Conservation (phyloP, 805 yeast genomes). For the Dipodascus albidus region DNA sequence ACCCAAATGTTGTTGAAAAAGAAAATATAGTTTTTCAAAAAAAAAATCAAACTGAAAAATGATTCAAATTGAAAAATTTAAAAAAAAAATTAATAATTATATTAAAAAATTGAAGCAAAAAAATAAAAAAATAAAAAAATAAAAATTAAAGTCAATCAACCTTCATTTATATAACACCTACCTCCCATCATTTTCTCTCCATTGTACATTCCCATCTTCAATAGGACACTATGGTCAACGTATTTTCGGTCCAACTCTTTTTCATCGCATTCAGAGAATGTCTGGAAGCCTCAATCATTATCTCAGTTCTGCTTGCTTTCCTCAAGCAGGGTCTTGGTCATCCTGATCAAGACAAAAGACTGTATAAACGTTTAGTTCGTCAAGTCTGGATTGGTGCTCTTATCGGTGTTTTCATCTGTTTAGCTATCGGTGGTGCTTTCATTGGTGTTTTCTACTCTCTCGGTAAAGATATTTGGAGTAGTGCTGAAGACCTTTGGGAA, state of each 20-base stretch:
- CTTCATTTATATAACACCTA: background rate
- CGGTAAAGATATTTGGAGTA: constrained; percentile 79
- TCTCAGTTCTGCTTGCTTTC: constrained; percentile 79
- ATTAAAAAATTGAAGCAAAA: background rate
- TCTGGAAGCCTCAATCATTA: constrained; percentile 76
- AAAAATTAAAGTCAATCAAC: background rate
- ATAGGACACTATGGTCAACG: constrained; percentile 1
- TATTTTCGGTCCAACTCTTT: constrained; percentile 61
- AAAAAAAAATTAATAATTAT: background rate
- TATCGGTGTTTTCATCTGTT: constrained; percentile 56
- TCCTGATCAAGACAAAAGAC: constrained; percentile 26
- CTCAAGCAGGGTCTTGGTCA: constrained; percentile 66
- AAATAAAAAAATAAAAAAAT: background rate
- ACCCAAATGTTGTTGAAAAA: too few species aligned
- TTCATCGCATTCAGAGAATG: constrained; percentile 86
- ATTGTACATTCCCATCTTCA: constrained; percentile 3
- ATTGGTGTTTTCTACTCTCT: constrained; percentile 59
- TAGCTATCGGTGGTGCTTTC: constrained; percentile 61
- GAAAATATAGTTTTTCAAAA: background rate
- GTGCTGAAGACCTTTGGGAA: constrained; percentile 84
- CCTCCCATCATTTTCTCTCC: too few species aligned
- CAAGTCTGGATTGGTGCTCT: constrained; percentile 82
- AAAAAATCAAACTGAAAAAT: background rate
- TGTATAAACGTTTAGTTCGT: constrained; percentile 29
- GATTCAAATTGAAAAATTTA: background rate